Conservation (phyloP, 352 stramenopile species). For the Globisporangium acanthophoron region DNA sequence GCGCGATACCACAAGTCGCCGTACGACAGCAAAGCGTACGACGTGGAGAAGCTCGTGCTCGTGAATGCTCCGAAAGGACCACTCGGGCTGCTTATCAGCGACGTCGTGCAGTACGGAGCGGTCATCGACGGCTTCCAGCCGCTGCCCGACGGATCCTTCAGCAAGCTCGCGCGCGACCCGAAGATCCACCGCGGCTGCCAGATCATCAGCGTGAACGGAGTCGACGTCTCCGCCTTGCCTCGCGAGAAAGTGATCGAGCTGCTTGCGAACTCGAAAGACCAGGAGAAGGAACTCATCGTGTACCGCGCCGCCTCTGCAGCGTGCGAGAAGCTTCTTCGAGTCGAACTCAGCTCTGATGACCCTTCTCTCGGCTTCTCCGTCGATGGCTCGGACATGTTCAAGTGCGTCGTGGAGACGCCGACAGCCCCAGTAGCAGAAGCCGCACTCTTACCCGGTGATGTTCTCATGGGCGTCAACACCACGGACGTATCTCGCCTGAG, state of each 20-base stretch:
- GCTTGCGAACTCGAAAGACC: constrained; percentile 28
- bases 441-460: constrained; percentile 21
- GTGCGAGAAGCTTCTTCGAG: constrained; percentile 24
- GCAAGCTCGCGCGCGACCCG: constrained; percentile 24
- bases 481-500: constrained; percentile 32
- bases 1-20: constrained; percentile 33
- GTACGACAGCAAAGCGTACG: constrained; percentile 24
- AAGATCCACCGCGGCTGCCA: constrained; percentile 47
- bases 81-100: constrained; percentile 40
- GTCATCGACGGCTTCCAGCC: constrained; percentile 47
- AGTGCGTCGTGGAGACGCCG: constrained; percentile 29
- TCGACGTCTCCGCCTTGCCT: constrained; percentile 29
- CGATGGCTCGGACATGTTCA: constrained; percentile 29
- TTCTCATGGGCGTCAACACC: constrained; percentile 42
- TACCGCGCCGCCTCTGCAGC: constrained; percentile 25
- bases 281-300: constrained; percentile 54
- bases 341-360: constrained; percentile 18
- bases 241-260: constrained; percentile 34
- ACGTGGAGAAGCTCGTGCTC: constrained; percentile 51
- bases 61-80: constrained; percentile 33
- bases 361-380: constrained; percentile 24
- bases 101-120: constrained; percentile 31
- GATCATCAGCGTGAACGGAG: constrained; percentile 49
- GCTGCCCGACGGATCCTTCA: constrained; percentile 30
- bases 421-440: constrained; percentile 8